A percentile compares a stretch with the other conserved stretches of the same genome.
phyloP scores from a whole-genome alignment of 257 asterid genomes.

The Solanum bukasovii region DNA sequence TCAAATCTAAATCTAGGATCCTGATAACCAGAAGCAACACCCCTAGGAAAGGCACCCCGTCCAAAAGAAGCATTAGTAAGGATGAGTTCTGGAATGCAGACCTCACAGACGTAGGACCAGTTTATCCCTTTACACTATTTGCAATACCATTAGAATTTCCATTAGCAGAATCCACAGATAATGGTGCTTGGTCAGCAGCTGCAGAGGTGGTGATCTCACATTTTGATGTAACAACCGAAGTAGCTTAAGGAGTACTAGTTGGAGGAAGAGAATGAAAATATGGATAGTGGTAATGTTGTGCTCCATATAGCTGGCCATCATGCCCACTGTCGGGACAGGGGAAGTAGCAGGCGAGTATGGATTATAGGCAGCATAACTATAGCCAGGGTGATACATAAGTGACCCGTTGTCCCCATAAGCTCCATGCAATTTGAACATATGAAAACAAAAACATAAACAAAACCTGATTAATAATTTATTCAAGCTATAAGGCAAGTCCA shows the following conservation, averaged over 20 bases:
- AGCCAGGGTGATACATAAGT: constrained; percentile 44
- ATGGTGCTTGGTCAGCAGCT: constrained; percentile 39
- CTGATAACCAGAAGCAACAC: constrained; percentile 38
- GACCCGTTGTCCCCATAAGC: constrained; percentile 59
- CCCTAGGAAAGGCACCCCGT: constrained; percentile 33
- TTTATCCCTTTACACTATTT: constrained; percentile 36
- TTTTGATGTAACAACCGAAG: constrained; percentile 29
- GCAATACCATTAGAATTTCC: constrained; percentile 38
- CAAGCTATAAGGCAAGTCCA: neutral
- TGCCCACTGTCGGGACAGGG: constrained; percentile 55
- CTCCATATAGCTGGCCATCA: constrained; percentile 59
- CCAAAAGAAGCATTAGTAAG: constrained; percentile 29
- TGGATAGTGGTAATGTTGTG: constrained; percentile 69
- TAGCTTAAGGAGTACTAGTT: constrained; percentile 23
- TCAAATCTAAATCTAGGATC: constrained; percentile 50
- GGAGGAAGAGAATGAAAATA: constrained; percentile 25
- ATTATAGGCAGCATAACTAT: constrained; percentile 51
- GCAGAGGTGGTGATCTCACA: constrained; percentile 38
- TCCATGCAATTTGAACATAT: constrained; percentile 24
- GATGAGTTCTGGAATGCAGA: constrained; percentile 24
- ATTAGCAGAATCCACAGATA: constrained; percentile 38
- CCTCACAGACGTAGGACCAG: constrained; percentile 14
- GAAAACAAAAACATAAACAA: neutral
- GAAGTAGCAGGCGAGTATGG: constrained; percentile 56
- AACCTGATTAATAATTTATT: neutral